Base-by-base conservation (phyloP, 139 green algal species). In the Penium margaritaceum region DNA sequence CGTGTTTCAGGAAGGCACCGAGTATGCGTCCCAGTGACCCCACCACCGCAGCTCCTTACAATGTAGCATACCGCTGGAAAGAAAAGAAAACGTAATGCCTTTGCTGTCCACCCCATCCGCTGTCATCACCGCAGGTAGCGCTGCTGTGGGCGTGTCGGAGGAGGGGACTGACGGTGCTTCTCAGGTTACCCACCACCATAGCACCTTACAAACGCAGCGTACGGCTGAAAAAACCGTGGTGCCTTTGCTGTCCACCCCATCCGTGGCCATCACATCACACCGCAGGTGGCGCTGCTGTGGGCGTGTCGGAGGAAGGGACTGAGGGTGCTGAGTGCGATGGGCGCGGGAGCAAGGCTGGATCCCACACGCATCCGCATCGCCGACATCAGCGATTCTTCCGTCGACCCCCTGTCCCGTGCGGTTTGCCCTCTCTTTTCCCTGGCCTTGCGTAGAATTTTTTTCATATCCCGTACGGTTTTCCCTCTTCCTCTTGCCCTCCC, bases 291-390 rank as follows among this genome's bases (percentile, higher is more conserved):
- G 9, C 39, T 98, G 41, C 80, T 98, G 44, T 88, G 84, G 19
- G 90, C 88, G 12, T 98, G 94, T 83, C 77, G 88, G 69, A 36
- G 67, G 51, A 61, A 85, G 0, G 86, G 88, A 12, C 78, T 98
- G 5, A 85, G 43, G 0, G 90, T 97, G 58, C 67, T 98, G 35
- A 88, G 81, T 53, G 79, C 78, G 5, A 92, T 87, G 66, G 94
- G 94, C 0, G 94, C 93, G 57, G 83, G 88, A 21, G 90, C 91
- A 37, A 92, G 95, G 79, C 88, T 88, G 9, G 94, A 98, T 81
- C 93, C 93, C 47, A 98, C 92, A 0, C 85, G 92, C 29, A 67
- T 98, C 34, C 81, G 88, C 24, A 81, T 98, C 24, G 85, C 87
- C 1, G 94, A 98, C 75, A 76, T 98, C 4, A 75, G 73, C 15